phyloP scores from a whole-genome alignment of 2,329 filamentous ascomycete genomes.

The Cladophialophora bantiana region DNA sequence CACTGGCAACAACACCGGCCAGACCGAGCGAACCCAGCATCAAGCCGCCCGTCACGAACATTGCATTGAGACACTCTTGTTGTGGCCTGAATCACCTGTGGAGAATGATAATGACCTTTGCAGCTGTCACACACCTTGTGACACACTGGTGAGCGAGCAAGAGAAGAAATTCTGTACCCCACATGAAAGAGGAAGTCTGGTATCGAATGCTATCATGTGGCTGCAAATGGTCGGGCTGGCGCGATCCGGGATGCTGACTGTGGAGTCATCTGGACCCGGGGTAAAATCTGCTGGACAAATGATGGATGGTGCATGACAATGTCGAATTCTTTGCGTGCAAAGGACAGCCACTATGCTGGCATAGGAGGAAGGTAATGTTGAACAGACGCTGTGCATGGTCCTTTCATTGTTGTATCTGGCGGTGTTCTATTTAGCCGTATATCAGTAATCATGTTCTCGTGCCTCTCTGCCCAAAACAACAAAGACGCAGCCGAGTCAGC shows the following conservation, averaged over 20 bases:
- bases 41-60: conserved; percentile 22
- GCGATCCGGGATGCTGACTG: conserved; percentile 10
- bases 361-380: neutral
- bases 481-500: neutral
- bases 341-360: neutral
- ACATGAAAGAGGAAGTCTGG: neutral
- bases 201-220: conserved; percentile 4
- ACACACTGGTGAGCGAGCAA: neutral
- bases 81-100: conserved; percentile 3
- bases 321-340: neutral
- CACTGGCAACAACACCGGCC: neutral
- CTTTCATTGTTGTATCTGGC: neutral
- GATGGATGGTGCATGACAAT: neutral
- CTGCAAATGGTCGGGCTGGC: neutral
- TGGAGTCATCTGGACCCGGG: conserved; percentile 13
- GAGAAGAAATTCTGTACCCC: neutral
- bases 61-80: neutral
- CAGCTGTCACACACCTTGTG: conserved; percentile 4
- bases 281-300: neutral
- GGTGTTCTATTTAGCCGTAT: neutral
- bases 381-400: neutral
- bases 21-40: conserved; percentile 17
- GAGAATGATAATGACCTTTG: conserved; percentile 4
- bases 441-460: neutral
- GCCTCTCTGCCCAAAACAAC: neutral